These are phyloP conservation scores for Termitomyces sp. DNA, from an alignment of 768 basidiomycete species.

Conservation along the genomic window DNA sequence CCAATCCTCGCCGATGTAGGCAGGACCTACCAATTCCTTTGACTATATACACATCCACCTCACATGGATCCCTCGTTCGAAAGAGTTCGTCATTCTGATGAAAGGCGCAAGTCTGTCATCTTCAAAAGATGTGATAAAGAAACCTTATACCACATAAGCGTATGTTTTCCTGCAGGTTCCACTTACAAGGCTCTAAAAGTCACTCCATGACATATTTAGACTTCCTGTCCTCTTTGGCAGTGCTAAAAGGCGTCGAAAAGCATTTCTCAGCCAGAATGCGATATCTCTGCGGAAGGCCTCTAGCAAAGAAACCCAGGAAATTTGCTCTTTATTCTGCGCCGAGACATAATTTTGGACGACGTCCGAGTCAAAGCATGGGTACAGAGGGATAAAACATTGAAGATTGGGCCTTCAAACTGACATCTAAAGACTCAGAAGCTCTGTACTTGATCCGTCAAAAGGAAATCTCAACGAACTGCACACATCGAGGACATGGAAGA, in stretches of 20 bases:
- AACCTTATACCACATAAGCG: neutral
- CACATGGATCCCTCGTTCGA: neutral
- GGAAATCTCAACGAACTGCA: neutral
- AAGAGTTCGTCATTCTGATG: neutral
- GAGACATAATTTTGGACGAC: neutral
- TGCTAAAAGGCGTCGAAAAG: neutral
- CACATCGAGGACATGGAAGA: neutral
- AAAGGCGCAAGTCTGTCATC: neutral
- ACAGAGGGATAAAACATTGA: neutral
- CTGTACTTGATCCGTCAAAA: too few relatives aligned
- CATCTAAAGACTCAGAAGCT: neutral
- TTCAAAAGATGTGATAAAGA: neutral
- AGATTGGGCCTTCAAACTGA: neutral
- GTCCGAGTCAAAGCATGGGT: neutral
- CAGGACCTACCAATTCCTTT: neutral
- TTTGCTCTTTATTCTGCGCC: too few relatives aligned
- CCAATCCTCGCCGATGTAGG: neutral
- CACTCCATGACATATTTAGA: neutral
- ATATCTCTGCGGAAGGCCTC: neutral
- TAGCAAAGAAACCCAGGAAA: neutral
- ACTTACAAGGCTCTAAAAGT: neutral
- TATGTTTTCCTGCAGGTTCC: neutral
- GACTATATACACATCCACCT: neutral
- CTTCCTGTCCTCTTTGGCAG: neutral
- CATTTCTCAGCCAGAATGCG: neutral